Evolutionary conservation across 306 rosid species (phyloP).

Genomic region (Castanea crenata): DNA sequence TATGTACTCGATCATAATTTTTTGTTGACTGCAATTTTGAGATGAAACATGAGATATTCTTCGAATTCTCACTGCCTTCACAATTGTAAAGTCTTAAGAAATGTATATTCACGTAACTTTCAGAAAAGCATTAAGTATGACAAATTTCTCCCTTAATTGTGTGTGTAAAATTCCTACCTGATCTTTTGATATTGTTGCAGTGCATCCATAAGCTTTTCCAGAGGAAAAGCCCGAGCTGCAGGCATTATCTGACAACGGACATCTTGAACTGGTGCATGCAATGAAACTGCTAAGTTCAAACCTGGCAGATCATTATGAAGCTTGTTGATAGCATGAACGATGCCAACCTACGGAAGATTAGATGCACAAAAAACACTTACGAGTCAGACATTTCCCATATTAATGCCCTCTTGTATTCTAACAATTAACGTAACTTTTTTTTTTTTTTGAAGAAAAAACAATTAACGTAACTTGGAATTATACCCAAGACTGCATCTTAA

Average conservation of each 20-base stretch:
- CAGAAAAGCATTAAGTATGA: too few species aligned
- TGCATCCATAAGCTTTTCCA: slow-evolving; percentile 81
- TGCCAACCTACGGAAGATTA: slow-evolving; percentile 66
- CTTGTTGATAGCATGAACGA: slow-evolving; percentile 85
- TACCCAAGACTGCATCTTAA: too few species aligned
- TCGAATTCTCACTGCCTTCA: slow-evolving; percentile 5
- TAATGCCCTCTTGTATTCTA: too few species aligned
- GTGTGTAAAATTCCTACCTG: slow-evolving; percentile 36
- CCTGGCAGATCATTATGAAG: slow-evolving; percentile 90
- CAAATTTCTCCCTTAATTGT: too few species aligned
- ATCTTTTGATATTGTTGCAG: slow-evolving; percentile 77
- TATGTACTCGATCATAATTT: slow-evolving; percentile 92
- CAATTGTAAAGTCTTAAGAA: neutral
- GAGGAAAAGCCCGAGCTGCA: slow-evolving; percentile 95
- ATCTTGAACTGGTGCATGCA: slow-evolving; percentile 91
- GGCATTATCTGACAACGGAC: slow-evolving; percentile 99
- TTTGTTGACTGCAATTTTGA: slow-evolving; percentile 60
- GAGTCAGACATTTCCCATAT: slow-evolving; percentile 14
- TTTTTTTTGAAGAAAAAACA: too few species aligned
- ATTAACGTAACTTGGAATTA: too few species aligned
- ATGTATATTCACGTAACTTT: neutral
- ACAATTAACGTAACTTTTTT: too few species aligned
- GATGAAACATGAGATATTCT: slow-evolving; percentile 6
- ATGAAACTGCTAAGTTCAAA: slow-evolving; percentile 91
- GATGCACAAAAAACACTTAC: slow-evolving; percentile 19